These are phyloP conservation scores for Yarrowia osloensis DNA, from an alignment of 805 yeast species.

Conservation along the genomic window DNA sequence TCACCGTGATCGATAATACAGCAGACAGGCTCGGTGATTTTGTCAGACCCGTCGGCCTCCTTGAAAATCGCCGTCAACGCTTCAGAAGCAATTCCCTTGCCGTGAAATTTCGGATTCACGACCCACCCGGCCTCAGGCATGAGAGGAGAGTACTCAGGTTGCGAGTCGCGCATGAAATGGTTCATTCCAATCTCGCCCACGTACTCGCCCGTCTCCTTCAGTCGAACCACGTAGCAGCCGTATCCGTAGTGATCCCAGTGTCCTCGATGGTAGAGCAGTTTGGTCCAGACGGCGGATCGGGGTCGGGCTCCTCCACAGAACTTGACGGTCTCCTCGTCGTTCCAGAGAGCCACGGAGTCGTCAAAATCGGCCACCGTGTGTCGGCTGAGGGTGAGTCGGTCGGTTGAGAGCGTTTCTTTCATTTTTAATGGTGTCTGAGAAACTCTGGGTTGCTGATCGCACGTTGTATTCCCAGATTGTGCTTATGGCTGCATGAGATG, in stretches of 20 bases:
- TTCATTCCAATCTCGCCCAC: constrained; percentile 8
- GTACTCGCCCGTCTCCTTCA: constrained; percentile 7
- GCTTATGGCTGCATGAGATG: not conserved
- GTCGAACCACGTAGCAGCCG: not conserved
- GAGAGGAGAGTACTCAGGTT: constrained; percentile 4
- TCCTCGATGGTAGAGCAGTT: not conserved
- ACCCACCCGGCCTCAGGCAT: constrained; percentile 27
- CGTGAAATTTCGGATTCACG: constrained; percentile 5
- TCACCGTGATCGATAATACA: constrained; percentile 3
- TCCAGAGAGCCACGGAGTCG: constrained; percentile 3
- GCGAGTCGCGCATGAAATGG: constrained; percentile 23
- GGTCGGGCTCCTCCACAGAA: constrained; percentile 15
- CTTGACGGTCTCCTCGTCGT: constrained; percentile 17
- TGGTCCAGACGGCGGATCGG: constrained; percentile 10
- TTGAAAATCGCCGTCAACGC: not conserved
- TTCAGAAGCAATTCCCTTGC: not conserved
- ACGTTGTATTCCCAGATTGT: not conserved
- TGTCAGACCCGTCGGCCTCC: not conserved
- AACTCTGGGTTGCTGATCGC: too few species aligned
- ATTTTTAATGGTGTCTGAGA: not conserved
- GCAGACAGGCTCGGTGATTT: not conserved
- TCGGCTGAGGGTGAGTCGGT: not conserved
- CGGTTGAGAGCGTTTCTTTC: not conserved
- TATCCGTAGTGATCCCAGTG: constrained; percentile 22
- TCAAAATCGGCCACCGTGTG: not conserved